Evolutionary conservation across 768 basidiomycete species (phyloP), one percentile per base, ranked within the genome.

Genomic region (Pleurotus pulmonarius): DNA sequence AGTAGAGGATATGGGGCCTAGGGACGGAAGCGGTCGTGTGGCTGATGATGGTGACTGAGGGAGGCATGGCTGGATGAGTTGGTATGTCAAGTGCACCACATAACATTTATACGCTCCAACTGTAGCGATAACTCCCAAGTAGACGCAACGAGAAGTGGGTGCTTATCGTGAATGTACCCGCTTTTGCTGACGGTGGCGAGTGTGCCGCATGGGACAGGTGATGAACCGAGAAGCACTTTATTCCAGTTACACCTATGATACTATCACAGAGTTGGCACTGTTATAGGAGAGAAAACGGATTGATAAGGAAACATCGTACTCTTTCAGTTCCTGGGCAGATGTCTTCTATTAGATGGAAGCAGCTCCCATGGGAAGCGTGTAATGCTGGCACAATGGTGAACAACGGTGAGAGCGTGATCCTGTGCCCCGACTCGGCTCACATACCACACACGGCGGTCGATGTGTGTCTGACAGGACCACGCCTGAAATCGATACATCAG

Each of bases 21-120:
- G 80, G 78, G 8, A 58, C 63, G 15, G 79, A 80, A 47, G 74
- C 67, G 18, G 79, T 80, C 7, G 79, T 81, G 62, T 81, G 81
- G 41, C 65, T 65, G 26, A 64, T 60, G 56, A 80, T 75, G 11
- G 72, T 62, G 39, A 71, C 67, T 16, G 51, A 53, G 6, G 51
- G 51, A n/a, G 51, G 51, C 51, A 53, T 25, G 49, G 7, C 29
- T 34, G 4, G 29, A 25, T 57, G 40, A 45, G 53, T 44, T 41
- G 49, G 49, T 49, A 60, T 34, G 16, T 43, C 25, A 16, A 24
- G 9, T 18, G 4, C 12, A 15, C 34, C 8, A 37, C 12, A n/a
- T 47, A 34, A 34, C 11, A 34, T 11, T 34, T 34, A 34, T 34
- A 34, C 29, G 29, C 9, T 34, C 8, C 8, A 34, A 56, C 22